A percentile compares a stretch with the other conserved stretches of the same genome.
phyloP scores from a whole-genome alignment of 2,329 filamentous ascomycete species.

The Apiospora hydei region DNA sequence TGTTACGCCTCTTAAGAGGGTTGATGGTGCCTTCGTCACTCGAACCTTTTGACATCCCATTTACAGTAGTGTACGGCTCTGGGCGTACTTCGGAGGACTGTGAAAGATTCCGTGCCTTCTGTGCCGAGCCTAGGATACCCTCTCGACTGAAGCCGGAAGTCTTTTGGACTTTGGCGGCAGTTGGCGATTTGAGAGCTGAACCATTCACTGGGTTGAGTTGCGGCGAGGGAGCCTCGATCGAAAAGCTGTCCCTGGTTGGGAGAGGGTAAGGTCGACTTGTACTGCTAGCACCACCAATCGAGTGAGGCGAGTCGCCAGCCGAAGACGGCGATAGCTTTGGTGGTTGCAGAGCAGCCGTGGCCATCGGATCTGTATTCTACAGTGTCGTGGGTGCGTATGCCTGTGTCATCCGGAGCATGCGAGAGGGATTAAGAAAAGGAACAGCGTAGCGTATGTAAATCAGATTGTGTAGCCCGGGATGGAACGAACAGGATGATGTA shows the following conservation, averaged over 20 bases:
- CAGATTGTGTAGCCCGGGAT: slow-evolving; percentile 9
- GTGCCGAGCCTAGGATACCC: slow-evolving; percentile 59
- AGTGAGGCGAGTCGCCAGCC: slow-evolving; percentile 60
- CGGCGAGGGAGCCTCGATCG: slow-evolving; percentile 56
- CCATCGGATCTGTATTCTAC: slow-evolving; percentile 23
- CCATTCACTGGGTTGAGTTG: slow-evolving; percentile 52
- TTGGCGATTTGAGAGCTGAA: slow-evolving; percentile 58
- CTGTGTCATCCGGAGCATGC: slow-evolving; percentile 19
- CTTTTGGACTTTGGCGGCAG: slow-evolving; percentile 54
- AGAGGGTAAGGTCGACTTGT: slow-evolving; percentile 52
- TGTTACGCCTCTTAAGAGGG: slow-evolving; percentile 68
- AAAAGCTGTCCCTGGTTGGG: slow-evolving; percentile 55
- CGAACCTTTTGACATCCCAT: slow-evolving; percentile 53
- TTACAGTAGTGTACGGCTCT: slow-evolving; percentile 46
- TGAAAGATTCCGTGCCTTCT: slow-evolving; percentile 62
- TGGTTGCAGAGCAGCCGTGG: slow-evolving; percentile 33
- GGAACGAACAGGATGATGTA: not conserved
- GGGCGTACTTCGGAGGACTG: slow-evolving; percentile 59
- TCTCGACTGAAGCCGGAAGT: slow-evolving; percentile 61
- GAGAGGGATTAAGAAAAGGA: slow-evolving; percentile 30
- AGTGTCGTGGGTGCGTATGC: not conserved
- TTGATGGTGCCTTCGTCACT: slow-evolving; percentile 58
- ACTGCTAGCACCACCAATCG: slow-evolving; percentile 47
- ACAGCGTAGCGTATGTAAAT: not conserved
- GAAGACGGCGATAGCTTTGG: slow-evolving; percentile 60